Base-by-base conservation (phyloP, 1,139 yeast genomes). In the Candida tunisiensis region DNA sequence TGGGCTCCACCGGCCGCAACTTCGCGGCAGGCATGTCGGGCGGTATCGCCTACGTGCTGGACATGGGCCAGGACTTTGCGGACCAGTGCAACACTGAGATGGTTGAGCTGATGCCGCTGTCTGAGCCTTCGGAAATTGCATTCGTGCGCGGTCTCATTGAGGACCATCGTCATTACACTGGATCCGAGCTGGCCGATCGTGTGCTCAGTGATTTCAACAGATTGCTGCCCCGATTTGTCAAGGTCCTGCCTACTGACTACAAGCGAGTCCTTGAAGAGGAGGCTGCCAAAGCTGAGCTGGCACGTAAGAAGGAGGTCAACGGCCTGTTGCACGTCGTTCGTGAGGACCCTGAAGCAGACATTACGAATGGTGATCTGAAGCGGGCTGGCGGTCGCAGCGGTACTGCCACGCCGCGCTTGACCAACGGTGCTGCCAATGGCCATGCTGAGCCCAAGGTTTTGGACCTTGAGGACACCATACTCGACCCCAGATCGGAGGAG, bases 21-120 rank as follows among this genome's bases (percentile, higher is more conserved):
- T 88, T 88, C 53, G 96, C 95, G 25, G 94, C 98, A 31, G 98
- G 98, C 64, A 91, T 91, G 80, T 85, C 95, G 45, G 98, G 98
- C 57, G 98, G 98, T 70, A 88, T 88, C 53, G 93, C 94, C 18
- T 88, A 88, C 49, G 95, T 91, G 34, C 65, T 85, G 45, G 93
- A 85, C 45, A 79, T 88, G 65, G 95, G 91, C 29, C 94, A 85
- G 51, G 94, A 83, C 49, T 85, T 88, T 47, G 57, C 62, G 38
- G 72, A 73, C 35, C 77, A 77, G 57, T 85, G 80, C 40, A 88
- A 88, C 57, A 50, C 59, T 26, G 88, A 75, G 39, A 74, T 82
- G 42, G 88, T 88, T 42, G 95, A 78, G 45, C 65, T 88, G 33
- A 64, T 77, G 25, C 62, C 64, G 31, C 67, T 88, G 30, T 64